These are phyloP conservation scores for Phytophthora hibernalis DNA, from an alignment of 352 stramenopile genomes.

Conservation along the genomic window DNA sequence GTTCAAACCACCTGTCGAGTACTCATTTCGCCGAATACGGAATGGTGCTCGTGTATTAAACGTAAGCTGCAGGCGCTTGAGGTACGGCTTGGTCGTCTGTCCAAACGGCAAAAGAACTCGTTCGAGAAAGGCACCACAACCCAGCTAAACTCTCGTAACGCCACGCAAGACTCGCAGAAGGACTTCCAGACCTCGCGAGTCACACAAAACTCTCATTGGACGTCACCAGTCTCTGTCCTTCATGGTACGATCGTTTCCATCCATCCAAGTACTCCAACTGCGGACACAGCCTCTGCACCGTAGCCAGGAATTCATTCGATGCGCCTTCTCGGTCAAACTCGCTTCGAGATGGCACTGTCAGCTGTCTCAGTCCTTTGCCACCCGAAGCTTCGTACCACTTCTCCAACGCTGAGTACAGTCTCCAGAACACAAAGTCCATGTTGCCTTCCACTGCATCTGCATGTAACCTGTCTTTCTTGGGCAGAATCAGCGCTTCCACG, in stretches of 20 bases:
- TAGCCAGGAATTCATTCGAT: constrained; percentile 45
- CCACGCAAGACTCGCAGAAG: constrained; percentile 51
- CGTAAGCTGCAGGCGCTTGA: constrained; percentile 55
- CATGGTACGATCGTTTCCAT: constrained; percentile 66
- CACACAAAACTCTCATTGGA: constrained; percentile 48
- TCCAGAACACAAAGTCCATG: constrained; percentile 50
- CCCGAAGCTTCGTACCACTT: constrained; percentile 35
- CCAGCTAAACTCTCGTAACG: constrained; percentile 71
- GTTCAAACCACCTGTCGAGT: constrained; percentile 52
- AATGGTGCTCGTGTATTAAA: constrained; percentile 62
- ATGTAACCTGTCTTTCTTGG: constrained; percentile 36
- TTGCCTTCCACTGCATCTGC: constrained; percentile 46
- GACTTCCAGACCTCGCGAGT: constrained; percentile 44
- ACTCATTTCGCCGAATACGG: constrained; percentile 56
- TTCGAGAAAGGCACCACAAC: constrained; percentile 72
- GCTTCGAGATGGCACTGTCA: constrained; percentile 44
- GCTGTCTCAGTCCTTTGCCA: constrained; percentile 38
- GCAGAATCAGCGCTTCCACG: constrained; percentile 51
- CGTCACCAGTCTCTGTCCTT: constrained; percentile 41
- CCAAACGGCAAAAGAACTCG: constrained; percentile 72
- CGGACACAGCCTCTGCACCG: constrained; percentile 47
- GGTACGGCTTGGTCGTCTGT: constrained; percentile 37
- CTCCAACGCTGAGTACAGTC: constrained; percentile 40
- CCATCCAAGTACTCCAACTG: constrained; percentile 68
- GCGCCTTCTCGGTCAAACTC: constrained; percentile 42